phyloP scores from a whole-genome alignment of 352 stramenopile genomes.

The Globisporangium megalacanthum region DNA sequence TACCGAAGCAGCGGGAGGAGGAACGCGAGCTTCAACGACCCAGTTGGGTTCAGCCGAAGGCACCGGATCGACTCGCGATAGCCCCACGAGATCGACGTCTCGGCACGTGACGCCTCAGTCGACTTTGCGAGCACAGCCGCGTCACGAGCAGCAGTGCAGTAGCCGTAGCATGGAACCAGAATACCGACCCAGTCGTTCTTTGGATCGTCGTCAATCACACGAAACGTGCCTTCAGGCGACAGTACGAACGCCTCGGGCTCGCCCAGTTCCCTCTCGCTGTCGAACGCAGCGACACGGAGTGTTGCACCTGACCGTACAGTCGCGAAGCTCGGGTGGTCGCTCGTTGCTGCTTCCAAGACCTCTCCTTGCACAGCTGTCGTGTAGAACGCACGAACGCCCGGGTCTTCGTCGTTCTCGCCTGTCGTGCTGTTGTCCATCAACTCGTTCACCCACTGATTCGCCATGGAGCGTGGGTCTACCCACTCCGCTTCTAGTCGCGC shows the following conservation, averaged over 20 bases:
- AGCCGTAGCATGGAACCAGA: slow-evolving; percentile 1
- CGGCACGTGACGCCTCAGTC: background rate
- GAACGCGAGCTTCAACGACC: background rate
- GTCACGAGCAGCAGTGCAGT: background rate
- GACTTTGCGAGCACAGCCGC: background rate
- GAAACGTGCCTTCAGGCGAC: background rate
- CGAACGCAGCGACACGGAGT: background rate
- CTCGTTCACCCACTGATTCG: background rate
- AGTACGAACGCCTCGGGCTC: slow-evolving; percentile 1
- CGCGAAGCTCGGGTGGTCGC: background rate
- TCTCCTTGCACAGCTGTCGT: background rate
- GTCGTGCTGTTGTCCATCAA: background rate
- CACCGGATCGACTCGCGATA: slow-evolving; percentile 2
- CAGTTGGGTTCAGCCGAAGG: background rate
- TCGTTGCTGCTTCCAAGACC: background rate
- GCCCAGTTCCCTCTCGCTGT: background rate
- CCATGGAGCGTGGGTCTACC: background rate
- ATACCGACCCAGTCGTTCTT: background rate
- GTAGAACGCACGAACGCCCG: slow-evolving; percentile 1
- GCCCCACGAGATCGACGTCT: background rate
- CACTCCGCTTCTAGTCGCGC: background rate
- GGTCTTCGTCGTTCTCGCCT: background rate
- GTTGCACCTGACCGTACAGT: background rate
- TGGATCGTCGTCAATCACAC: background rate
- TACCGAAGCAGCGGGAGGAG: slow-evolving; percentile 1